Conservation (phyloP, 2,329 filamentous ascomycete genomes). For the Penicillium sp. region DNA sequence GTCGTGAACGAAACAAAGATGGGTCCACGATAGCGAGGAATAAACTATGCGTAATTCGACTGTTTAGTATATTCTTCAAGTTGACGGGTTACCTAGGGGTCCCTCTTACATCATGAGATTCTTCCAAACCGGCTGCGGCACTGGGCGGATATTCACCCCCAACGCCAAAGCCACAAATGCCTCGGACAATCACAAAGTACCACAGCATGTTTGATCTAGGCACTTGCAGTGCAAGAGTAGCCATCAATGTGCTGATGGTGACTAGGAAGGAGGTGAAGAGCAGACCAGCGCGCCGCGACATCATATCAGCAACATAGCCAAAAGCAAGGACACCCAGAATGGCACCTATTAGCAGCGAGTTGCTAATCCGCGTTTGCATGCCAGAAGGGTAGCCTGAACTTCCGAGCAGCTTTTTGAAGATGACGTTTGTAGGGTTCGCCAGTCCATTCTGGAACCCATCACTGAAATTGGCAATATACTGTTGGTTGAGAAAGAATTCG, state of each 20-base stretch:
- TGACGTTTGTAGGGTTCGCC: constrained; percentile 31
- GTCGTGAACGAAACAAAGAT: constrained; percentile 35
- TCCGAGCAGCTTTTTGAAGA: constrained; percentile 27
- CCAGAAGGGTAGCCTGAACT: constrained; percentile 20
- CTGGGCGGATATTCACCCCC: constrained; percentile 37
- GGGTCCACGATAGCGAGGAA: constrained; percentile 27
- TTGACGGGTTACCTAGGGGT: too few species aligned
- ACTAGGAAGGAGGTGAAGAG: constrained; percentile 28
- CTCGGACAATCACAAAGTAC: constrained; percentile 35
- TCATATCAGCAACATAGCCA: constrained; percentile 27
- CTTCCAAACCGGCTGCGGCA: constrained; percentile 35
- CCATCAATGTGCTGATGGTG: constrained; percentile 29
- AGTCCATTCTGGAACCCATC: constrained; percentile 29
- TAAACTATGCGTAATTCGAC: constrained; percentile 15
- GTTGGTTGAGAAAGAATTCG: background rate
- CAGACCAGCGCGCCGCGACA: constrained; percentile 24
- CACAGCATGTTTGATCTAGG: constrained; percentile 32
- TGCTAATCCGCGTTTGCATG: constrained; percentile 30
- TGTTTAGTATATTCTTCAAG: background rate
- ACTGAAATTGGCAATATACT: constrained; percentile 32
- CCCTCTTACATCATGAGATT: constrained; percentile 27
- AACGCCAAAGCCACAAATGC: constrained; percentile 35
- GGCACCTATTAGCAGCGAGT: constrained; percentile 27
- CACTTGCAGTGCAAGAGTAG: constrained; percentile 35
- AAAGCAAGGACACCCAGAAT: constrained; percentile 26